Conservation (phyloP, 768 basidiomycete species). For the Xerocomus spinulosus region DNA sequence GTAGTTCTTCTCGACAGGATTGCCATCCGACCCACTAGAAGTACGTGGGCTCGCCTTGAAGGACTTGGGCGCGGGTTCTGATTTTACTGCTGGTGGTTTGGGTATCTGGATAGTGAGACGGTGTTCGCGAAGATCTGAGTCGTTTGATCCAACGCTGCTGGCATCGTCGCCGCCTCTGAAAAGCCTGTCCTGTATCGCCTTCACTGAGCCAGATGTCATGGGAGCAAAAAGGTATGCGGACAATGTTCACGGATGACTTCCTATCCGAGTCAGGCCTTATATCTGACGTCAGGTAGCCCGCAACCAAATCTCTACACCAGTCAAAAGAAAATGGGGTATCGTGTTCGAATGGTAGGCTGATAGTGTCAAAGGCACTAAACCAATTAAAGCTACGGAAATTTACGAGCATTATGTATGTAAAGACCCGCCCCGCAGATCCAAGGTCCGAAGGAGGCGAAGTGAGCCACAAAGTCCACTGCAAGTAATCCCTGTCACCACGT, state of each 20-base stretch:
- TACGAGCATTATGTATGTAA: constrained; percentile 12
- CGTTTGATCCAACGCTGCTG: constrained; percentile 15
- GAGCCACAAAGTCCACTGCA: constrained; percentile 6
- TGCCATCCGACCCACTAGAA: constrained; percentile 3
- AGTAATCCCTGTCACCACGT: constrained; percentile 25
- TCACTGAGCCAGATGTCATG: constrained; percentile 46
- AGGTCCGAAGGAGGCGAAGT: constrained; percentile 16
- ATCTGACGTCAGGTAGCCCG: constrained; percentile 20
- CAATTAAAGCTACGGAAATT: constrained; percentile 13
- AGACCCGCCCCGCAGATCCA: constrained; percentile 31
- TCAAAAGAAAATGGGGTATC: constrained; percentile 20
- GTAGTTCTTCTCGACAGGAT: constrained; percentile 36
- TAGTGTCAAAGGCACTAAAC: constrained; percentile 12
- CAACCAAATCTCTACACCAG: constrained; percentile 7
- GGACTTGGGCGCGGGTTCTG: constrained; percentile 41
- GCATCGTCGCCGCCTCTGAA: constrained; percentile 45
- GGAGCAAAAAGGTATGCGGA: constrained; percentile 4
- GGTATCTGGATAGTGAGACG: constrained; percentile 71
- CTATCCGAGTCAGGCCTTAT: constrained; percentile 3
- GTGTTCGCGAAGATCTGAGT: constrained; percentile 28
- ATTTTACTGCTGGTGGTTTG: constrained; percentile 35
- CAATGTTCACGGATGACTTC: background rate
- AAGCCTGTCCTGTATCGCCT: constrained; percentile 69
- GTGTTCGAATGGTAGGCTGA: constrained; percentile 9
- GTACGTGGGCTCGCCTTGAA: constrained; percentile 34